Evolutionary conservation across 2,329 filamentous ascomycete species (phyloP), one percentile per base, ranked within the genome.

Genomic region (Metarhizium sp.): DNA sequence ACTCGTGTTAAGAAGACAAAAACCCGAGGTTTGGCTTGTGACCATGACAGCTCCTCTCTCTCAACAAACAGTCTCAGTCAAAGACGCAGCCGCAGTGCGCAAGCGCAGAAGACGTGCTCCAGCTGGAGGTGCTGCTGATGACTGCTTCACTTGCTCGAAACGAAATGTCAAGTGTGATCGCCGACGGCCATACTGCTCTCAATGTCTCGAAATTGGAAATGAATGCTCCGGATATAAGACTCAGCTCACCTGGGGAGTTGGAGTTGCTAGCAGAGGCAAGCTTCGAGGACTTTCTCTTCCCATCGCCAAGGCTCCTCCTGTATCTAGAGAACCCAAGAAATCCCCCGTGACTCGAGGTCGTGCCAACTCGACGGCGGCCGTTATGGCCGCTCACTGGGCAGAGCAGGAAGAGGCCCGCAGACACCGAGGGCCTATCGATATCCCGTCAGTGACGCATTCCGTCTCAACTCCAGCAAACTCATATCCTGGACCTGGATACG

Each of bases 151-250:
- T 47, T 99, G 92, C 75, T 82, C 86, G 62, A 94, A 91, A 74
- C 84, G 88, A 67, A 86, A 85, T 64, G 79, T 87, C 60, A 88
- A 90, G 71, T 99, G 92, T 75, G 92, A 97, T 73, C 85, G 92
- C 63, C 85, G 90, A 67, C 82, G 92, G 64, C 92, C 92, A 8
- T 97, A 96, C 73, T 97, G 94, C 75, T 91, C 91, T 48, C 92
- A 91, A 73, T 99, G 92, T 71, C 81, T 97, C 59, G 90, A 96
- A 63, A 80, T 90, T 60, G 92, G 91, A 61, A 91, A 90, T 69
- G 91, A 95, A 67, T 97, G 92, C 75, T 91, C 90, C 32, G 92
- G 92, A 57, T 97, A 97, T 78, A 95, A 95, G 75, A 97, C 92
- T 16, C 92, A 92, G 63, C 79, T 97, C 72, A 97, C 92, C 50